Evolutionary conservation across 352 stramenopile genomes (phyloP).

Genomic region (Phytophthora megakarya): DNA sequence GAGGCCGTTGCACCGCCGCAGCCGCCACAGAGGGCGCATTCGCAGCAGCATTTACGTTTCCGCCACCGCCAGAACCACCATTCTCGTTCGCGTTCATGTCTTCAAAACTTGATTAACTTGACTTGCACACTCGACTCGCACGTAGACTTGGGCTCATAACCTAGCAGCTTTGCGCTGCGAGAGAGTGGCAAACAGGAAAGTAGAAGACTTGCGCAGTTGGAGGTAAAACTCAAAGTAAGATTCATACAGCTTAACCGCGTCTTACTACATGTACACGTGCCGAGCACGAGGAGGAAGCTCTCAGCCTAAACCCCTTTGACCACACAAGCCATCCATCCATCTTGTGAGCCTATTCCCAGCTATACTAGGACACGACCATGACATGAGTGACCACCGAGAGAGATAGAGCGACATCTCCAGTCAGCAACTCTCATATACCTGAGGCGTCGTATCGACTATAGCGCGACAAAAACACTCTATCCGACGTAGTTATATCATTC

Average conservation of each 20-base stretch:
- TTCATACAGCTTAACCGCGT: no score
- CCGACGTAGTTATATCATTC: slow-evolving; percentile 10
- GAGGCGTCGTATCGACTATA: no score
- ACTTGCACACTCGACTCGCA: background rate
- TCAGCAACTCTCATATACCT: background rate
- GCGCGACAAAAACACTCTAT: no score
- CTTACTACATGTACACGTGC: background rate
- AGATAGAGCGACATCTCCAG: background rate
- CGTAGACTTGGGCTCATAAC: background rate
- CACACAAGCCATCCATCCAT: background rate
- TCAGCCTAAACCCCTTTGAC: background rate
- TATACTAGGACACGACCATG: background rate
- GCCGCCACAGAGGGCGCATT: no score
- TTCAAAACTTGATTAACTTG: background rate
- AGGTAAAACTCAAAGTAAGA: background rate
- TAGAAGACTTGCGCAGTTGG: background rate
- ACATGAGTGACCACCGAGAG: background rate
- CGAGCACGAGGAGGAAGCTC: background rate
- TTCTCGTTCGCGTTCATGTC: background rate
- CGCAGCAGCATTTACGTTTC: no score
- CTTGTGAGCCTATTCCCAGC: background rate
- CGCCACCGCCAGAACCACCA: background rate
- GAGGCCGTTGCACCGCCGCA: background rate
- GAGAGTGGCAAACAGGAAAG: background rate
- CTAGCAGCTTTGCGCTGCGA: background rate